phyloP scores from a whole-genome alignment of 2,329 filamentous ascomycete genomes.

The Periconia sp. region DNA sequence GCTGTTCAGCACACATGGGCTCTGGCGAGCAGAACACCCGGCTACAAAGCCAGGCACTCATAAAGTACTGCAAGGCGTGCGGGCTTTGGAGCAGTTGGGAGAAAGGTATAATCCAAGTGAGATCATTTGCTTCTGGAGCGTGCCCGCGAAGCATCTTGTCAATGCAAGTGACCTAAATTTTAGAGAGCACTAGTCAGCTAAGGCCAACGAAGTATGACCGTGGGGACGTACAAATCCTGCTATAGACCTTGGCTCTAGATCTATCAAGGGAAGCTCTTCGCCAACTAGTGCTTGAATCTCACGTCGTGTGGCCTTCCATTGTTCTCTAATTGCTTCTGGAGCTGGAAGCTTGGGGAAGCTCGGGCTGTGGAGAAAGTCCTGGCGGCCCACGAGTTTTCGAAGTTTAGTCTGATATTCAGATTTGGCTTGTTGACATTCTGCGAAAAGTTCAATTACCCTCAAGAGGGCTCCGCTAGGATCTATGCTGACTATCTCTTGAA shows the following conservation, averaged over 20 bases:
- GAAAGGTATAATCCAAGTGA: too few species aligned
- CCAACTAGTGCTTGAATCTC: slow-evolving; percentile 1
- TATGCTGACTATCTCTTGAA: background rate
- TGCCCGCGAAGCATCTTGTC: background rate
- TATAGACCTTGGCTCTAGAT: background rate
- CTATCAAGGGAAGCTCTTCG: background rate
- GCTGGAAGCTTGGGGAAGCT: background rate
- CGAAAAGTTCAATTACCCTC: too few species aligned
- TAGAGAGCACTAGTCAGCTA: too few species aligned
- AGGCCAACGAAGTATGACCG: background rate
- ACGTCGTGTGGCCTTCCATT: background rate
- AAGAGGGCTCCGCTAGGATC: too few species aligned
- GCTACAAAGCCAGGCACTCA: slow-evolving; percentile 16
- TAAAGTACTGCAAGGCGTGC: slow-evolving; percentile 9
- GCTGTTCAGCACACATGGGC: slow-evolving; percentile 8
- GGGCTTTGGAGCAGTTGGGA: slow-evolving; percentile 10
- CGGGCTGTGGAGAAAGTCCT: background rate
- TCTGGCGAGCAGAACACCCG: slow-evolving; percentile 14
- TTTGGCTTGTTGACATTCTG: background rate
- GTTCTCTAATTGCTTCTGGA: background rate
- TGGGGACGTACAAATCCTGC: background rate
- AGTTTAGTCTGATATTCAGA: too few species aligned
- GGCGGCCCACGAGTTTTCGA: background rate
- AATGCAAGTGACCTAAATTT: background rate
- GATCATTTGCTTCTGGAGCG: too few species aligned